Evolutionary conservation across 306 rosid genomes (phyloP), one percentile per base, ranked within the genome.

Genomic region (Vigna angularis): DNA sequence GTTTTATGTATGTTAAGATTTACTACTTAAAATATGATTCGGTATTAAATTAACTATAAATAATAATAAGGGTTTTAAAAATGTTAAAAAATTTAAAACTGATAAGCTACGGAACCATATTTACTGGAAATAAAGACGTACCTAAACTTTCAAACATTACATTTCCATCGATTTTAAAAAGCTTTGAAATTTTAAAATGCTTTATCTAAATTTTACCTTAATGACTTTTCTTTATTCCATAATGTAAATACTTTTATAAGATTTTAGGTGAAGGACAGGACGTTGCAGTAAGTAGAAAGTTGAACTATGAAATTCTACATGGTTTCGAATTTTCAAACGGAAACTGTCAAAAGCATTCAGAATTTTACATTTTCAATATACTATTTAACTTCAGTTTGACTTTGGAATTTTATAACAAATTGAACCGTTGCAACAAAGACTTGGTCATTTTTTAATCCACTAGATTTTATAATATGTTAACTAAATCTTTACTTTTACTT

Each of bases 341-440:
- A 9, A 45, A 72, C 17, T 73, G 4, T 44, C 56, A 30, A 64
- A 45, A 55, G 24, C 15, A 6, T 20, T 15, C 30, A 9, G 73
- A 51, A 74, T 52, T 36, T 66, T 30, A 30, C 34, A 30, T 30
- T 30, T 30, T 30, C 34, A 30, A 30, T 30, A 30, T 4, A 30
- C 34, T 4, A 4, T 30, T 30, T 30, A 15, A 13, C 68, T 53
- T 44, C 1, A 34, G 20, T 69, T 75, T 81, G 80, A 61, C 77
- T 77, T 30, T 53, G 24, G 24, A 34, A 7, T 32, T 68, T 70
- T 34, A 38, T 15, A 70, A 48, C 42, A 38, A 32, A 79, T 49
- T 50, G 49, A 61, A 71, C 73, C 83, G 83, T 79, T 79, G 9
- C 22, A 47, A 68, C 38, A 24, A 3, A 47, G 22, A 47, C 49